Evolutionary conservation across 768 basidiomycete species (phyloP), one percentile per base, ranked within the genome.

Genomic region (Crucibulum laeve): DNA sequence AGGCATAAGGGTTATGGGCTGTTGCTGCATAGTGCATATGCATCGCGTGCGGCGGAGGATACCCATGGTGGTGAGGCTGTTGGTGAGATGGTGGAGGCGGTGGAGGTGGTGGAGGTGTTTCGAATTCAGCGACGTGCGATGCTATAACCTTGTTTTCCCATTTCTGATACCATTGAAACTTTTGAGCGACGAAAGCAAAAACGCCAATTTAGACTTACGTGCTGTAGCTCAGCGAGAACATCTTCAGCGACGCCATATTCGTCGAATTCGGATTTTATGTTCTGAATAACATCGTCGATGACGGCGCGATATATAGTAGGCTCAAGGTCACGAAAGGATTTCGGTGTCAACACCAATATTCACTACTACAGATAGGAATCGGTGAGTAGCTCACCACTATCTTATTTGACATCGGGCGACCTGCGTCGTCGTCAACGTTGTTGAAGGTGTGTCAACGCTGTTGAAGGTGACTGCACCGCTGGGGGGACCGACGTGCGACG

Each of bases 101-200:
- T 11, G 65, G 54, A 5, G 70, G 61, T 13, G 49, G 65, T 14
- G 53, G 52, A 34, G 67, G 67, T 14, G 78, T 67, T 60, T 90
- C 88, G 61, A 96, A 98, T 53, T 97, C 91, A 40, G 96, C 96
- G 17, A 96, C 95, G 55, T 87, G 84, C 2, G 91, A 94, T n/a
- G 84, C 84, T 28, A 96, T 78, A 38, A 99, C 84, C 63, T 96
- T 96, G 58, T 74, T 76, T 63, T 98, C 88, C 96, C 96, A 99
- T 86, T 91, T 91, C 90, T 97, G 65, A 25, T 24, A 32, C 51
- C 47, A 32, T 33, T 21, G 51, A 33, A 41, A 33, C 40, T 52
- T 42, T 44, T 38, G 49, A 45, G 42, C 47, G 26, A 15, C 43
- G 13, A 40, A 23, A 44, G 39, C 32, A 28, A 42, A 47, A 47